Evolutionary conservation across 352 stramenopile genomes (phyloP).

Genomic region (Globisporangium heterothallicum): DNA sequence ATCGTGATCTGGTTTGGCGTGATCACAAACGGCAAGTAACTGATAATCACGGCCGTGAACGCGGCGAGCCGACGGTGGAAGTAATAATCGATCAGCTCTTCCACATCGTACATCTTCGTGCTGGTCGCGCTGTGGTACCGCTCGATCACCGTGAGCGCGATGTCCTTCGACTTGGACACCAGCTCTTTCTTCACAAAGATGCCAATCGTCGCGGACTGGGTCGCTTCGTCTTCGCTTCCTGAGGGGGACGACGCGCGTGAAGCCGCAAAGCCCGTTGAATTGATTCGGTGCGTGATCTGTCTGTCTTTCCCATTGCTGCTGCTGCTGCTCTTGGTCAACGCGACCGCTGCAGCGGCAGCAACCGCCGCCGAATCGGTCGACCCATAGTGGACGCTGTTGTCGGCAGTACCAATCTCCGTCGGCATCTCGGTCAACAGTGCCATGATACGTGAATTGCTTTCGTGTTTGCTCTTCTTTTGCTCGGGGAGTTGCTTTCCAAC

Average conservation of each 20-base stretch:
- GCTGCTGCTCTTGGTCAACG: background rate
- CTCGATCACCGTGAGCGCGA: slow-evolving; percentile 41
- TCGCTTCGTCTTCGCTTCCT: slow-evolving; percentile 32
- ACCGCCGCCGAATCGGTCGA: background rate
- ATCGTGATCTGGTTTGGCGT: slow-evolving; percentile 86
- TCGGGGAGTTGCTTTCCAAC: slow-evolving; percentile 2
- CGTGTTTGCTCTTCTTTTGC: too few relatives aligned
- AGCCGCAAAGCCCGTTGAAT: slow-evolving; percentile 18
- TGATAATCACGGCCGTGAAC: slow-evolving; percentile 68
- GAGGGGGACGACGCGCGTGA: slow-evolving; percentile 31
- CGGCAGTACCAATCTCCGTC: background rate
- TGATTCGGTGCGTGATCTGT: slow-evolving; percentile 17
- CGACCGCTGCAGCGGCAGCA: background rate
- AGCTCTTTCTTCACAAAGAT: slow-evolving; percentile 15
- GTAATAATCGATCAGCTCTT: slow-evolving; percentile 83
- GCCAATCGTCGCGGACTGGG: slow-evolving; percentile 12
- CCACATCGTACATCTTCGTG: slow-evolving; percentile 87
- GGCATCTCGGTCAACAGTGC: slow-evolving; percentile 10
- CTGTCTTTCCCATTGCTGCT: slow-evolving; percentile 11
- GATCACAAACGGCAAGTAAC: slow-evolving; percentile 79
- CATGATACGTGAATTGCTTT: too few relatives aligned
- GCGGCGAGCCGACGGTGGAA: slow-evolving; percentile 75
- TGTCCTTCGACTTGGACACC: slow-evolving; percentile 23
- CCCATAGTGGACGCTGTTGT: slow-evolving; percentile 8
- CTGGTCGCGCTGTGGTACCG: slow-evolving; percentile 65